Evolutionary conservation across 2,329 filamentous ascomycete genomes (phyloP).

Genomic region (Colletotrichum liaoningense): DNA sequence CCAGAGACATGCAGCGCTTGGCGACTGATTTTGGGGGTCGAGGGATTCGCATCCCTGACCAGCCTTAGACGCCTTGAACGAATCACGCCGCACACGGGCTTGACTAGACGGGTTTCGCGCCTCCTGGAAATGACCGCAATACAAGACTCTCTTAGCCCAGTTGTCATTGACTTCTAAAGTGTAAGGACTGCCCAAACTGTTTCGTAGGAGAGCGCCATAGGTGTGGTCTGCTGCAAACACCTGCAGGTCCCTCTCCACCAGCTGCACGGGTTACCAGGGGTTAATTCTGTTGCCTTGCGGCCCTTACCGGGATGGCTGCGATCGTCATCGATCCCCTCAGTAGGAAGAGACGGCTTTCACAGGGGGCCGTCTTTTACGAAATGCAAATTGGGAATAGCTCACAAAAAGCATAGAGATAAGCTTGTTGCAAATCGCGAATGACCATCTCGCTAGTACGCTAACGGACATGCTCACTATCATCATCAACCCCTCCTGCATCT

Average conservation of each 20-base stretch:
- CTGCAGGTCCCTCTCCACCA: background rate
- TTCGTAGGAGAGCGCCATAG: background rate
- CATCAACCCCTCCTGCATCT: background rate
- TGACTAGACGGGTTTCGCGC: background rate
- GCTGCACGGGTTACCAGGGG: background rate
- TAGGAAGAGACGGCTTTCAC: too few species aligned
- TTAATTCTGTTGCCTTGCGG: background rate
- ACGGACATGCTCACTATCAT: background rate
- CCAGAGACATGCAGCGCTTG: background rate
- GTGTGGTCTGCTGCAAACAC: background rate
- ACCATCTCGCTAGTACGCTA: background rate
- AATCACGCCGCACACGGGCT: background rate
- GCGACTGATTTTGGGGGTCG: background rate
- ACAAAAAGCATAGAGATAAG: background rate
- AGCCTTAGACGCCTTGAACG: background rate
- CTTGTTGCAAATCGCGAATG: background rate
- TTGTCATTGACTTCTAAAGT: background rate
- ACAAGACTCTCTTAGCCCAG: background rate
- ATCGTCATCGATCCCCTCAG: background rate
- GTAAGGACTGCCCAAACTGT: too few species aligned
- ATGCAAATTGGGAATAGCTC: background rate
- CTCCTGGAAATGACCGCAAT: background rate
- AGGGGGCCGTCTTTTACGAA: background rate
- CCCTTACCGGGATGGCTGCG: background rate
- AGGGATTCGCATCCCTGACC: conserved; percentile 17